These are phyloP conservation scores for Hericium rajendrae DNA, from an alignment of 768 basidiomycete genomes.

Conservation along the genomic window DNA sequence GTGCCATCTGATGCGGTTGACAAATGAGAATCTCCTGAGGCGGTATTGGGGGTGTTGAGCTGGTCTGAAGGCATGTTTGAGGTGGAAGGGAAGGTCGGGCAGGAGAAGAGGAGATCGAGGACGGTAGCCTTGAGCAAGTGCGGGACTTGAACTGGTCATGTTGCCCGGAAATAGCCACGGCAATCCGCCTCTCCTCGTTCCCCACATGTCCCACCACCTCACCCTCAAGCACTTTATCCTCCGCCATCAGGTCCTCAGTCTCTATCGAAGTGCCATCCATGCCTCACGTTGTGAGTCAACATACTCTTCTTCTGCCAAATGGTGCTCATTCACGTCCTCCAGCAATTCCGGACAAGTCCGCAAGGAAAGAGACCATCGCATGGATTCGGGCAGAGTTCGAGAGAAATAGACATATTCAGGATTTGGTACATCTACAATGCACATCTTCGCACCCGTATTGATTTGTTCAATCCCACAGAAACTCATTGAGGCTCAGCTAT, in stretches of 20 bases:
- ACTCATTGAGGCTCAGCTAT: conserved; percentile 53
- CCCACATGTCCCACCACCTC: conserved; percentile 8
- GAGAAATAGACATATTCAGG: conserved; percentile 44
- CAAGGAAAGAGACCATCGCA: conserved; percentile 53
- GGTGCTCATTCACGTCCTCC: conserved; percentile 5
- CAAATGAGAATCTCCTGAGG: neutral
- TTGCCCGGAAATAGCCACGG: neutral
- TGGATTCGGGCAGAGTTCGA: conserved; percentile 75
- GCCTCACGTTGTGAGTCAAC: conserved; percentile 48
- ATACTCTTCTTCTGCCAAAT: neutral
- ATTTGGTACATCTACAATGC: conserved; percentile 35
- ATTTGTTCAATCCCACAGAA: conserved; percentile 24
- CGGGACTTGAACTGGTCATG: conserved; percentile 4
- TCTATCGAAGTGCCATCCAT: conserved; percentile 63
- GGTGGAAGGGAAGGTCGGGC: conserved; percentile 2
- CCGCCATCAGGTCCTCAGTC: conserved; percentile 43
- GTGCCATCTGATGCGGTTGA: neutral
- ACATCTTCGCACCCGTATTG: too few relatives aligned
- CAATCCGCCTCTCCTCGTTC: neutral
- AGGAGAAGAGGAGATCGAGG: neutral
- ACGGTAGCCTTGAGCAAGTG: neutral
- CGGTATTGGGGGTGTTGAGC: neutral
- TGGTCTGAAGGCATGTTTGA: conserved; percentile 1
- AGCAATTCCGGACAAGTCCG: conserved; percentile 55
- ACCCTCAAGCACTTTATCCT: conserved; percentile 74